Evolutionary conservation across 2,329 filamentous ascomycete species (phyloP).

Genomic region (Tolypocladium sp.): DNA sequence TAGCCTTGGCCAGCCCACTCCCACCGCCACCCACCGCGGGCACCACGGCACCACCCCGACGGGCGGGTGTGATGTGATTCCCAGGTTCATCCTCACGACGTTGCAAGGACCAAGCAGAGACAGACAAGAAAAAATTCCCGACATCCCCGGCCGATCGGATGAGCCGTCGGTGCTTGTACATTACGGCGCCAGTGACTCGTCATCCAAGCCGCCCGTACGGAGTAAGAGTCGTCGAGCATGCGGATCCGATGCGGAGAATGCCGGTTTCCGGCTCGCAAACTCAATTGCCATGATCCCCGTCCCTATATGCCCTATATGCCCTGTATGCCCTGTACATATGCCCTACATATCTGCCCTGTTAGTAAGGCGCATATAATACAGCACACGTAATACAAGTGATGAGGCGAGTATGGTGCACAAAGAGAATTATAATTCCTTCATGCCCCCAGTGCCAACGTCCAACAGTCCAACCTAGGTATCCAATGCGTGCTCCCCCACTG

Average conservation of each 20-base stretch:
- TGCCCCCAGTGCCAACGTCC: neutral
- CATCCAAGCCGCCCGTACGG: too few species aligned
- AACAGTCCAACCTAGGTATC: neutral
- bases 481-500: neutral
- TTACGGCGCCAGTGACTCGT: too few species aligned
- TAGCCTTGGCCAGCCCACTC: neutral
- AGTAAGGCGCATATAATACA: too few species aligned
- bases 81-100: neutral
- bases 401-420: too few species aligned
- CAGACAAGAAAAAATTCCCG: neutral
- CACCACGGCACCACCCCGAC: too few species aligned
- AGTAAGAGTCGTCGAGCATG: neutral
- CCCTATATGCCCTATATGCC: too few species aligned
- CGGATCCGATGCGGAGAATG: neutral
- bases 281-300: neutral
- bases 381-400: too few species aligned
- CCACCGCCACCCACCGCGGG: too few species aligned
- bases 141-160: neutral
- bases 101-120: neutral
- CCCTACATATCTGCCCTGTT: too few species aligned
- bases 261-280: neutral
- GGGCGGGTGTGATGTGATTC: neutral
- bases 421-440: neutral
- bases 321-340: neutral
- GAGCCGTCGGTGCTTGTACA: neutral